A percentile compares a stretch with the other conserved stretches of the same genome.
Evolutionary conservation across 208 protist genomes (phyloP).

Genomic region (Angomonas ambiguus): DNA sequence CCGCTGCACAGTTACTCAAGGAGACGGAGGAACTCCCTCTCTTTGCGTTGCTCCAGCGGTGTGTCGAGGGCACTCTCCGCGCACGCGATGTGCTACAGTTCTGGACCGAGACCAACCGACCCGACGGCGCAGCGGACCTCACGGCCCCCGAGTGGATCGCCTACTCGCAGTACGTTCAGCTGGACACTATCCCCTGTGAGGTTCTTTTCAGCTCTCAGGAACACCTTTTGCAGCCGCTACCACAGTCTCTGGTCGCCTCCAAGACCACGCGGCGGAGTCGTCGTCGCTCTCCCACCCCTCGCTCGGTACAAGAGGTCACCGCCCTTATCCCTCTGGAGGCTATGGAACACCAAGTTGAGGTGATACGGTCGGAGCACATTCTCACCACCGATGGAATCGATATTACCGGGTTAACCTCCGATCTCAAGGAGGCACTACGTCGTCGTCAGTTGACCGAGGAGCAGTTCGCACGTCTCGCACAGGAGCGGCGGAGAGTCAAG

Average conservation of each 20-base stretch:
- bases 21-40: neutral
- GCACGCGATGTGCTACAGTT: constrained; percentile 63
- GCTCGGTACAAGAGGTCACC: neutral
- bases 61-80: constrained; percentile 47
- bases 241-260: neutral
- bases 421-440: constrained; percentile 60
- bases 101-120: constrained; percentile 75
- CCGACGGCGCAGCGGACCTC: constrained; percentile 41
- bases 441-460: constrained; percentile 53
- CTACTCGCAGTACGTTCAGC: constrained; percentile 46
- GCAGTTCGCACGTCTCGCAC: constrained; percentile 58
- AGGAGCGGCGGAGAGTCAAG: constrained; percentile 23
- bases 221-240: constrained; percentile 26
- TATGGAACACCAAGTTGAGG: constrained; percentile 64
- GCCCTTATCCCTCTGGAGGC: constrained; percentile 47
- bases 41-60: constrained; percentile 19
- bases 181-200: constrained; percentile 53
- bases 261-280: neutral
- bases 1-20: neutral
- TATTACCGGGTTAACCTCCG: constrained; percentile 53
- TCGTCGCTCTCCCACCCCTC: neutral
- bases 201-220: constrained; percentile 64
- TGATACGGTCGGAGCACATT: constrained; percentile 32
- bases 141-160: constrained; percentile 67
- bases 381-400: constrained; percentile 77